A percentile compares a stretch with the other conserved stretches of the same genome.
These are phyloP conservation scores for Colletotrichum tropicale DNA, from an alignment of 2,329 filamentous ascomycete species.

Conservation along the genomic window DNA sequence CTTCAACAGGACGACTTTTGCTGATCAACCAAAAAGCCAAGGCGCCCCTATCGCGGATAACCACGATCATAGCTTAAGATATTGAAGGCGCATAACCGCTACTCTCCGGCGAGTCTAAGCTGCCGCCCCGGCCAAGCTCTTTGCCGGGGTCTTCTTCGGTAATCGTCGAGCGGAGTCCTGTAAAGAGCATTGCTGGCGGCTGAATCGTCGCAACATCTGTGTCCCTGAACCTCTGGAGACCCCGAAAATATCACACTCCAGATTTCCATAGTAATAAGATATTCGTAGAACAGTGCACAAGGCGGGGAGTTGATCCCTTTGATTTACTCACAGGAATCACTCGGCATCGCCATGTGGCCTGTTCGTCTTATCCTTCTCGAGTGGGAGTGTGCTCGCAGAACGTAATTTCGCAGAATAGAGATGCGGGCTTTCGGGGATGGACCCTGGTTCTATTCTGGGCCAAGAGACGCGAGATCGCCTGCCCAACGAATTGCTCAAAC, in stretches of 20 bases:
- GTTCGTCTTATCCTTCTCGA: background rate
- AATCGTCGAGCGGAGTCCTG: background rate
- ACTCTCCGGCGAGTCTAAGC: background rate
- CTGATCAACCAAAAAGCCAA: background rate
- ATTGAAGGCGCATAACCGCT: background rate
- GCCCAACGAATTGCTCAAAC: background rate
- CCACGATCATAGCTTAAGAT: background rate
- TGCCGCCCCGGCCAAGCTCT: background rate
- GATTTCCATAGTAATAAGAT: background rate
- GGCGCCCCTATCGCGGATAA: background rate
- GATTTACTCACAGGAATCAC: background rate
- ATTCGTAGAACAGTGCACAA: background rate
- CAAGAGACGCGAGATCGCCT: background rate
- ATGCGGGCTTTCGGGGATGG: background rate
- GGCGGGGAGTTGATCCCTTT: background rate
- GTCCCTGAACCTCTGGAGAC: background rate
- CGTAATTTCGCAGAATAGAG: background rate
- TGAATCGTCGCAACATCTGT: background rate
- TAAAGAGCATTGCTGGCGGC: background rate
- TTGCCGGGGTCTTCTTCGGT: background rate
- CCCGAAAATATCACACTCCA: background rate
- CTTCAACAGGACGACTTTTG: background rate
- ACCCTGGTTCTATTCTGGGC: background rate
- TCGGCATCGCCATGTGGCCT: background rate
- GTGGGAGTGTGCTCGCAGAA: background rate